Percentiles rank a stretch among this genome's conserved stretches.
Evolutionary conservation across 2,329 filamentous ascomycete species (phyloP).

Genomic region (Teratosphaeria pseudoeucalypti): DNA sequence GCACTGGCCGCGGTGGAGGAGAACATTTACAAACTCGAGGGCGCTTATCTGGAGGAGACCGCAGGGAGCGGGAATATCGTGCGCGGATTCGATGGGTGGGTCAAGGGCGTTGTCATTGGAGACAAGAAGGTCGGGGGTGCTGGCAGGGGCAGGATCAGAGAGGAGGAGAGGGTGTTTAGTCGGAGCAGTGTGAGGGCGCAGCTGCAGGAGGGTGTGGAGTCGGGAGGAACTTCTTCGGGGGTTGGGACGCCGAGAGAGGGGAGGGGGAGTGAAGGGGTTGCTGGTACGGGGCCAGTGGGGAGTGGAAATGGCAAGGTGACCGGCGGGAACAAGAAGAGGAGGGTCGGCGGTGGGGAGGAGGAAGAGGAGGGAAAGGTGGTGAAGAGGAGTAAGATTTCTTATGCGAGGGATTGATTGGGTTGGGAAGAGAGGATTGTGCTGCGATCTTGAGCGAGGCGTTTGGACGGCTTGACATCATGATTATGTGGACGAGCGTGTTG

Average conservation of each 20-base stretch:
- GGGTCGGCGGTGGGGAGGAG: slow-evolving; percentile 28
- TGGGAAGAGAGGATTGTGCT: background rate
- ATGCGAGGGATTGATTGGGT: slow-evolving; percentile 33
- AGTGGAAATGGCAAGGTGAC: slow-evolving; percentile 28
- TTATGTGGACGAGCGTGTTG: background rate
- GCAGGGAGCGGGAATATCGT: slow-evolving; percentile 84
- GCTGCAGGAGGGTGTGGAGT: slow-evolving; percentile 23
- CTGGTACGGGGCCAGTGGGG: slow-evolving; percentile 18
- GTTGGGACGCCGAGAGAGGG: slow-evolving; percentile 7
- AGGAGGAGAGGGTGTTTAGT: slow-evolving; percentile 62
- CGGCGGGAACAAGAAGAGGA: slow-evolving; percentile 36
- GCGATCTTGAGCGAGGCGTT: background rate
- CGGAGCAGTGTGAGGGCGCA: slow-evolving; percentile 21
- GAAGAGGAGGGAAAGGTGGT: slow-evolving; percentile 35
- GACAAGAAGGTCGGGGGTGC: slow-evolving; percentile 6
- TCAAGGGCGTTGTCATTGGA: slow-evolving; percentile 61
- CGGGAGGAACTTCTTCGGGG: background rate
- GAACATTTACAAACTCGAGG: slow-evolving; percentile 72
- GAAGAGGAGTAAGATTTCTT: slow-evolving; percentile 42
- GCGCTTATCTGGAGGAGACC: slow-evolving; percentile 82
- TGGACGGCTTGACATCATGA: background rate
- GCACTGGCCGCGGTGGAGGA: slow-evolving; percentile 52
- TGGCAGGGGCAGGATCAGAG: slow-evolving; percentile 42
- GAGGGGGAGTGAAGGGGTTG: slow-evolving; percentile 29
- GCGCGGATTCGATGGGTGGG: slow-evolving; percentile 94